Conservation (phyloP, 164 flowering plant genomes). For the Aristolochia contorta region DNA sequence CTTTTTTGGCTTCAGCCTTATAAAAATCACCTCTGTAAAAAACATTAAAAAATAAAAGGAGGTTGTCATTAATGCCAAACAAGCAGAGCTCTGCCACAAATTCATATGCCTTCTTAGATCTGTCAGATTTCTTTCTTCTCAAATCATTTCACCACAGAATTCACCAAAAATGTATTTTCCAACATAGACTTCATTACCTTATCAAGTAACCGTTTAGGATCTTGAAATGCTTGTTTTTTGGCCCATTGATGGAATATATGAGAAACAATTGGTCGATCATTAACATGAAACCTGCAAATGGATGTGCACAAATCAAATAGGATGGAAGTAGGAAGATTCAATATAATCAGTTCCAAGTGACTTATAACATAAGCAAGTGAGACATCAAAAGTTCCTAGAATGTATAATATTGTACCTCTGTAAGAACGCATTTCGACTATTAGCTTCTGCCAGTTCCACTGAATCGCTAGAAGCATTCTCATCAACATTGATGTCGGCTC, state of each 20-base stretch:
- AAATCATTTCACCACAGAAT: too few relatives aligned
- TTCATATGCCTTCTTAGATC: too few relatives aligned
- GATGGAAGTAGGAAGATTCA: too few relatives aligned
- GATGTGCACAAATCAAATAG: not conserved
- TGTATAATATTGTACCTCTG: conserved; percentile 35
- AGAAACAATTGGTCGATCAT: conserved; percentile 65
- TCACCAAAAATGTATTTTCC: not conserved
- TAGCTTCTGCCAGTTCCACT: conserved; percentile 15
- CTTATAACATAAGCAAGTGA: too few relatives aligned
- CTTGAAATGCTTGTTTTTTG: conserved; percentile 79
- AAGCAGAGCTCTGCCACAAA: too few relatives aligned
- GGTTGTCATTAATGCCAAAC: too few relatives aligned
- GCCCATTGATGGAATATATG: conserved; percentile 93
- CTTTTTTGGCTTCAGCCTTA: too few relatives aligned
- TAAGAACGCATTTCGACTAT: conserved; percentile 44
- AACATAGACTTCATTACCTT: conserved; percentile 37
- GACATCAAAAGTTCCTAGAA: too few relatives aligned
- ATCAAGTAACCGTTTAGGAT: conserved; percentile 79
- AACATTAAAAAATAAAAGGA: too few relatives aligned
- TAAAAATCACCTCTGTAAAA: too few relatives aligned
- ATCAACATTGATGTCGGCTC: conserved; percentile 10
- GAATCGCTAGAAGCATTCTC: conserved; percentile 17
- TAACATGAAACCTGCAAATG: conserved; percentile 46
- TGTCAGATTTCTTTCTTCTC: too few relatives aligned
- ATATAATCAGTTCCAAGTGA: not conserved